Evolutionary conservation across 1,139 yeast species (phyloP), one percentile per base, ranked within the genome.

Genomic region (Taphrina deformans): DNA sequence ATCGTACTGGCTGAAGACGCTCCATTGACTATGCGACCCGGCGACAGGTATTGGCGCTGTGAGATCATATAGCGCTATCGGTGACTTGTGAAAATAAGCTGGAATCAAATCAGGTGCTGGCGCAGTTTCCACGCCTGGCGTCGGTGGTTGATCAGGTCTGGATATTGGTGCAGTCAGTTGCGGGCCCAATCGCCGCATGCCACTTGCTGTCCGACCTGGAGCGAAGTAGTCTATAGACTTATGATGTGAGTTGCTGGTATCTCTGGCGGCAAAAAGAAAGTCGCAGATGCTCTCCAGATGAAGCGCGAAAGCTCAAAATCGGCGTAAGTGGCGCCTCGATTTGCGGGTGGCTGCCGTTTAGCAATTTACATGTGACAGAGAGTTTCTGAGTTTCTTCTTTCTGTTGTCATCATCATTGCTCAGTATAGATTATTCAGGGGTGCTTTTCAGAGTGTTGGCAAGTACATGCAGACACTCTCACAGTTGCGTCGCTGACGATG

Each of bases 81-180:
- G 63, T 18, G 63, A 59, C 29, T 41, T 48, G 41, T 59, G 63
- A 21, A 59, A 59, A n/a, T 26, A 59, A 3, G 63, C 63, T 9
- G 56, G 51, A 7, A 59, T 16, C 24, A 59, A 41, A 4, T 38
- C n/a, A 6, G 63, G 63, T 14, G 63, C 53, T 12, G 63, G 56
- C 12, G 63, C 23, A 21, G 26, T 27, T 41, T 59, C 63, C 10
- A 16, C 29, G 2, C 27, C 56, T 10, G 63, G 63, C n/a, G 63
- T 50, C 21, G 56, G 41, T 9, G 56, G 63, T 7, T 12, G 44
- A 31, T 33, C 53, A 16, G 16, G 6, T 23, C n/a, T 21, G n/a
- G 24, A 14, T 7, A 35, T 18, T 14, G n/a, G 33, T 24, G 41
- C 33, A 46, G 46, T 33, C 41, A n/a, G 55, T 16, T 53, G 58